Base-by-base conservation (phyloP, 1,139 yeast species). In the Taiozyma sp. region DNA sequence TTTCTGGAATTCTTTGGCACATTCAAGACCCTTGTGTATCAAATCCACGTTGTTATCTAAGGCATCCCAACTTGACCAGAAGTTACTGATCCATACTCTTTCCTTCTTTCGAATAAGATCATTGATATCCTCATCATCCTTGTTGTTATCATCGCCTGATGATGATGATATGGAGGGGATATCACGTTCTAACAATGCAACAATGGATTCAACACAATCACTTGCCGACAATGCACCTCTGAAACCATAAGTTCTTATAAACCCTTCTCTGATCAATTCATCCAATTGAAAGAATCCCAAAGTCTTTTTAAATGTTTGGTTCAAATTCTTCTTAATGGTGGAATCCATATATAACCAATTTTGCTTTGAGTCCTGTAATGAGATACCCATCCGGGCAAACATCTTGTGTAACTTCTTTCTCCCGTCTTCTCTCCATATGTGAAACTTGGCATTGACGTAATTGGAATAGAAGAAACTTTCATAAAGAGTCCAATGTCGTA, bases 61-160 rank as follows among this genome's bases (percentile, higher is more conserved):
- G 1, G 98, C 89, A 69, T 93, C 99, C 95, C 96, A 95, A 14
- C 96, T 88, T 34, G 82, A 77, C 98, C 99, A 93, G 66, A 95
- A 95, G 64, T 91, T 90, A 49, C 80, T 78, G 4, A 91, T 82
- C 95, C 97, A 93, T 46, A 79, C 76, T 57, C 82, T 79, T 58
- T 86, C 91, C 61, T 82, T 73, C 49, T 71, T 71, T 16, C 69
- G 68, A 32, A 83, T 77, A 50, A 76, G 65, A n/a, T 69, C 65
- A 49, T 70, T 69, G 40, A 78, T 72, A 32, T 68, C 65, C 22
- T 70, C 74, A 21, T 71, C 75, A 24, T 70, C 74, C 34, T 65
- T 65, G 7, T 65, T 67, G 5, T 47, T 55, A 14, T 49, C 48
- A n/a, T 50, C 50, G 21, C 44, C 43, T 9, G 44, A 37, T 30